Percentiles rank a stretch among this genome's conserved stretches.
phyloP scores from a whole-genome alignment of 2,329 filamentous ascomycete genomes.

The Microsporum ferrugineum region DNA sequence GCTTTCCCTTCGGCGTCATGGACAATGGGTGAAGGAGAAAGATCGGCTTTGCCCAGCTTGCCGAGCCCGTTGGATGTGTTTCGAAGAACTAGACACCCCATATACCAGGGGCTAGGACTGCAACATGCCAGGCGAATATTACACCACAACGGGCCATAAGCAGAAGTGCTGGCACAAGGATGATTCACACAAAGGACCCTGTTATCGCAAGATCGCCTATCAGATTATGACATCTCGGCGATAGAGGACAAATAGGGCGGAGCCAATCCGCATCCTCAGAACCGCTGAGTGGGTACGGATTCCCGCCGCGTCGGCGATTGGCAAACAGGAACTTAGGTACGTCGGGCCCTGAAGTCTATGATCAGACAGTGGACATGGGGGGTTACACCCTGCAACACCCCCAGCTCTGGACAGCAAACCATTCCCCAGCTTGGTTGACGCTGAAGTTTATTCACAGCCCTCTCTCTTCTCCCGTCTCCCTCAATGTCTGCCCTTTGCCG shows the following conservation, averaged over 20 bases:
- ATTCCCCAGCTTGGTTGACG: not conserved
- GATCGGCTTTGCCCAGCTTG: constrained; percentile 3
- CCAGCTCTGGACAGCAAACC: not conserved
- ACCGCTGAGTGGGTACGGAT: constrained; percentile 4
- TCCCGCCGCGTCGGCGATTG: constrained; percentile 1
- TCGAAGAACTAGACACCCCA: not conserved
- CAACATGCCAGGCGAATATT: not conserved
- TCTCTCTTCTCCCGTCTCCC: not conserved
- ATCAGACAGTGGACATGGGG: constrained; percentile 1
- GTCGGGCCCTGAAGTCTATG: constrained; percentile 2
- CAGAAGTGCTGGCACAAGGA: not conserved
- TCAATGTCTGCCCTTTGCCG: not conserved
- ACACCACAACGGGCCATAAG: not conserved
- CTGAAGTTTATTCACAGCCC: not conserved
- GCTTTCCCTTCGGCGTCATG: not conserved
- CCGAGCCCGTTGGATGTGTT: not conserved
- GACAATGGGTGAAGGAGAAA: not conserved
- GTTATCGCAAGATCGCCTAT: constrained; percentile 1
- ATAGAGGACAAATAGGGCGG: constrained; percentile 5
- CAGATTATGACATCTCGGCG: constrained; percentile 2
- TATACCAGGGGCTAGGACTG: not conserved
- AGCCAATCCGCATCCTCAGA: not conserved
- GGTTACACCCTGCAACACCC: not conserved
- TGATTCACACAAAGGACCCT: not conserved
- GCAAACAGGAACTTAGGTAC: not conserved